Evolutionary conservation across 345 rosid species (phyloP).

Genomic region (Hypericum androsaemum): DNA sequence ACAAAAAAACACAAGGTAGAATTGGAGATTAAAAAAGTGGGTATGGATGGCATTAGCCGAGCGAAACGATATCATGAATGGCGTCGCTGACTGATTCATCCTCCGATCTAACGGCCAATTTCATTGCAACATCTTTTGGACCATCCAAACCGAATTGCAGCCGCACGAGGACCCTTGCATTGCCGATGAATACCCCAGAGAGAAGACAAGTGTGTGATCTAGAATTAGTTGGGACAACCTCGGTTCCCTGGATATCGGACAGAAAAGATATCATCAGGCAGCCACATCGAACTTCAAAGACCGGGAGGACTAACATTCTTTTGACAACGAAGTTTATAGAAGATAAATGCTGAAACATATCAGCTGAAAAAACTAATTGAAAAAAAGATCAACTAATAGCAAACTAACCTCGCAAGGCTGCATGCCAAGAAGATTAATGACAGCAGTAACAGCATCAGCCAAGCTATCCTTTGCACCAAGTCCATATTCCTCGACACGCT

Average conservation of each 20-base stretch:
- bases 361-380: too few relatives aligned
- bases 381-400: too few relatives aligned
- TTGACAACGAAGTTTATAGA: too few relatives aligned
- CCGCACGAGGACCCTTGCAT: slow-evolving; percentile 64
- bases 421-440: slow-evolving; percentile 93
- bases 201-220: slow-evolving; percentile 87
- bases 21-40: not conserved
- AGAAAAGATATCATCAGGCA: not conserved
- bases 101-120: slow-evolving; percentile 73
- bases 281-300: not conserved
- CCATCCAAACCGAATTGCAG: slow-evolving; percentile 81
- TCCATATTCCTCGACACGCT: slow-evolving; percentile 92
- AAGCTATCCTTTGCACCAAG: slow-evolving; percentile 91
- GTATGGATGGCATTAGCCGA: slow-evolving; percentile 37
- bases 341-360: too few relatives aligned
- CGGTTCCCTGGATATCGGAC: slow-evolving; percentile 55
- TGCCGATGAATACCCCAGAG: slow-evolving; percentile 88
- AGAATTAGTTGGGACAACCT: slow-evolving; percentile 67
- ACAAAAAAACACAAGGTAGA: not conserved
- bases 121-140: slow-evolving; percentile 82
- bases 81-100: slow-evolving; percentile 67
- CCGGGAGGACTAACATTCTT: too few relatives aligned
- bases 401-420: slow-evolving; percentile 88
- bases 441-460: slow-evolving; percentile 76
- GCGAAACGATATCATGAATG: slow-evolving; percentile 78